These are phyloP conservation scores for Dryas octopetala DNA, from an alignment of 306 rosid genomes.

Conservation along the genomic window DNA sequence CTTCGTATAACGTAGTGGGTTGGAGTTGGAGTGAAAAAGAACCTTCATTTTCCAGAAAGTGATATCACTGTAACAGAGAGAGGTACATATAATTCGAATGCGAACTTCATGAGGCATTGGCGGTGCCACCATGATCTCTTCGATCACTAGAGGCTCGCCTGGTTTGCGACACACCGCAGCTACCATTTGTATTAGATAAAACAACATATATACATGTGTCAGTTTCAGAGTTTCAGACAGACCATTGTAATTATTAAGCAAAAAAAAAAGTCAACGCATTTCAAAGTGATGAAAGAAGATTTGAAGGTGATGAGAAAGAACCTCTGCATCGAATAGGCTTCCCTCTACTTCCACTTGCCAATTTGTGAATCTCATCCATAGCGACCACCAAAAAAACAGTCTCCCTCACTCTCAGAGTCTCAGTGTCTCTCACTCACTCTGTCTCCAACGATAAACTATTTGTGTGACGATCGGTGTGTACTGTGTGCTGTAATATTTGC, in stretches of 20 bases:
- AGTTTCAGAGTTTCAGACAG: too few relatives aligned
- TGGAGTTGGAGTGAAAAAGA: not conserved
- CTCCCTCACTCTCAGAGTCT: not conserved
- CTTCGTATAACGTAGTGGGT: too few relatives aligned
- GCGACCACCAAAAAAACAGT: not conserved
- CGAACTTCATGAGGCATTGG: constrained; percentile 74
- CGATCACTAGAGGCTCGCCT: constrained; percentile 61
- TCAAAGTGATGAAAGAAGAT: not conserved
- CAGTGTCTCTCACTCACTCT: not conserved
- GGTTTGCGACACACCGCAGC: constrained; percentile 71
- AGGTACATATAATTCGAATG: constrained; percentile 66
- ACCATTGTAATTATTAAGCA: not conserved
- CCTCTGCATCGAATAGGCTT: constrained; percentile 73
- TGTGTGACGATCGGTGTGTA: too few relatives aligned
- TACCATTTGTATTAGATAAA: constrained; percentile 12
- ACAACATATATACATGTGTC: not conserved
- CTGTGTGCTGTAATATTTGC: too few relatives aligned
- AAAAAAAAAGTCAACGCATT: not conserved
- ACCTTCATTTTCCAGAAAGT: constrained; percentile 82
- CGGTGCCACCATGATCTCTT: constrained; percentile 75
- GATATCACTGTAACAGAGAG: constrained; percentile 76
- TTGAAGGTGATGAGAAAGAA: not conserved
- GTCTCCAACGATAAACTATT: too few relatives aligned
- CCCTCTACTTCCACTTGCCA: constrained; percentile 33
- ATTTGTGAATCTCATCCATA: constrained; percentile 41